A percentile compares a stretch with the other conserved stretches of the same genome.
phyloP scores from a whole-genome alignment of 495 filamentous ascomycete species.

The Hypoxylon subgilvum region DNA sequence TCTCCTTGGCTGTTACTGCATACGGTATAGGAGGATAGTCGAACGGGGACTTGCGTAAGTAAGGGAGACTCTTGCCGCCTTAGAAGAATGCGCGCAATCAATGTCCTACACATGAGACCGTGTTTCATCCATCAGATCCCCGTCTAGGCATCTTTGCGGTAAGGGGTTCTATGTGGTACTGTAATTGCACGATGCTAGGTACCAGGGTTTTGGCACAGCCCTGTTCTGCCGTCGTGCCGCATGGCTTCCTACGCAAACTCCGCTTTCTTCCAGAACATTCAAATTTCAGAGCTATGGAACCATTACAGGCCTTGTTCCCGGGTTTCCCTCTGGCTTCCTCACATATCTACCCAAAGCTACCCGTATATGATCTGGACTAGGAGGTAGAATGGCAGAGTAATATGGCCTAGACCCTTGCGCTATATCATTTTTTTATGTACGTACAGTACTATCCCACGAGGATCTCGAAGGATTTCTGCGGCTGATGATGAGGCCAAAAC shows the following conservation, averaged over 20 bases:
- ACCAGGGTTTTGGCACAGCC: too few relatives aligned
- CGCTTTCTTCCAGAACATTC: slow-evolving; percentile 21
- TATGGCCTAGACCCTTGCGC: neutral
- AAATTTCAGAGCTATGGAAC: too few relatives aligned
- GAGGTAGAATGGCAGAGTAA: too few relatives aligned
- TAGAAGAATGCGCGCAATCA: slow-evolving; percentile 13
- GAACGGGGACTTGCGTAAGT: slow-evolving; percentile 2
- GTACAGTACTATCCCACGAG: neutral
- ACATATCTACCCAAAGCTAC: too few relatives aligned
- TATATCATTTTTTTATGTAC: slow-evolving; percentile 9
- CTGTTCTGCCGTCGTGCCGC: too few relatives aligned
- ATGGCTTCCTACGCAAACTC: slow-evolving; percentile 2
- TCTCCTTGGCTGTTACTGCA: too few relatives aligned
- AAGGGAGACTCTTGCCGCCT: neutral
- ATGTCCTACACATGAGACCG: slow-evolving; percentile 9
- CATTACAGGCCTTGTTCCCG: too few relatives aligned
- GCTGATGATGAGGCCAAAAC: slow-evolving; percentile 18
- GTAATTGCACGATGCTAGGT: too few relatives aligned
- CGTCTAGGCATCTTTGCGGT: slow-evolving; percentile 13
- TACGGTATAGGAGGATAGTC: neutral
- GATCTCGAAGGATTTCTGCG: slow-evolving; percentile 19
- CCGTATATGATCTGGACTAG: too few relatives aligned
- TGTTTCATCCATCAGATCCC: slow-evolving; percentile 19
- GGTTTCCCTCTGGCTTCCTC: too few relatives aligned
- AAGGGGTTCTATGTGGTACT: slow-evolving; percentile 5